A percentile compares a stretch with the other conserved stretches of the same genome.
These are phyloP conservation scores for Quercus wislizeni DNA, from an alignment of 306 rosid species.

Conservation along the genomic window DNA sequence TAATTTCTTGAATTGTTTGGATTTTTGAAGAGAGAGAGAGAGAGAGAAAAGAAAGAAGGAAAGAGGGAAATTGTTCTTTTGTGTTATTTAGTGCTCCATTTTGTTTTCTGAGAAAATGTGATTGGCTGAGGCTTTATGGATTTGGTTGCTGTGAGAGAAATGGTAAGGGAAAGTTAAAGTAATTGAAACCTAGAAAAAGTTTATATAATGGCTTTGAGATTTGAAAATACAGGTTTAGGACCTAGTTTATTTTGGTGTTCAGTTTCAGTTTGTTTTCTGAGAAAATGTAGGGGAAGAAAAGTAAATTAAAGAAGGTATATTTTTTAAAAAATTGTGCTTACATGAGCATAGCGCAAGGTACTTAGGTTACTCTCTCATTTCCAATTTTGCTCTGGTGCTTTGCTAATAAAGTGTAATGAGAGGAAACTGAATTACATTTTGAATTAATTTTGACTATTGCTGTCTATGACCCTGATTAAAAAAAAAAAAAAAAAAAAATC, in stretches of 20 bases:
- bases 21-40: too few relatives aligned
- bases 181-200: neutral
- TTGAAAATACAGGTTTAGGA: neutral
- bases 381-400: neutral
- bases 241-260: neutral
- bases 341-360: neutral
- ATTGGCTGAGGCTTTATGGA: neutral
- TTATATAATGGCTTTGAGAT: neutral
- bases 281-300: neutral
- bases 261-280: neutral
- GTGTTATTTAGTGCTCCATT: neutral
- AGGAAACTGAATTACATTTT: neutral
- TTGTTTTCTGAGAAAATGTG: slow-evolving; percentile 5
- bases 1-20: too few relatives aligned
- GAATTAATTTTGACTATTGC: neutral
- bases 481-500: neutral
- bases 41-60: too few relatives aligned
- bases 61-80: too few relatives aligned
- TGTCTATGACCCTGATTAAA: neutral
- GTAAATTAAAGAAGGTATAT: neutral
- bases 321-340: too few relatives aligned
- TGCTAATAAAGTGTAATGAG: neutral
- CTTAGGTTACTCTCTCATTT: neutral
- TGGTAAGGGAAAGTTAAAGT: neutral
- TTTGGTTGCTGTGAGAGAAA: neutral